Percentiles rank a stretch among this genome's conserved stretches.
Evolutionary conservation across 164 flowering plant species (phyloP).

Genomic region (Tetracentron sinense): DNA sequence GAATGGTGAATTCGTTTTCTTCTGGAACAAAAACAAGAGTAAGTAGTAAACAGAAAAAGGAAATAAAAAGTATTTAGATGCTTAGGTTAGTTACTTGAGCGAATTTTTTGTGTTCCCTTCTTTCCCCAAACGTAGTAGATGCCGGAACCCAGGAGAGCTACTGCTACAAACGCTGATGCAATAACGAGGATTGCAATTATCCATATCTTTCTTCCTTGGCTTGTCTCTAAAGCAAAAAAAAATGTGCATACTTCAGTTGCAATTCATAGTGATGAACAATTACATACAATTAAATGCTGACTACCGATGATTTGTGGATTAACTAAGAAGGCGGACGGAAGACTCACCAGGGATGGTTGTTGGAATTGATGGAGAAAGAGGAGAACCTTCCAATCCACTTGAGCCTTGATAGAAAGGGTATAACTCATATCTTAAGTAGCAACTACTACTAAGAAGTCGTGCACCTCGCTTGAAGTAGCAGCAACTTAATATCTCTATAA

Average conservation of each 20-base stretch:
- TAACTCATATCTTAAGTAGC: conserved; percentile 36
- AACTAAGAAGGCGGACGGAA: too few species aligned
- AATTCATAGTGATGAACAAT: too few species aligned
- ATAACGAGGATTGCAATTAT: conserved; percentile 4
- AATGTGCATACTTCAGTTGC: too few species aligned
- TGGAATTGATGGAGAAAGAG: not conserved
- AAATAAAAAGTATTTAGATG: not conserved
- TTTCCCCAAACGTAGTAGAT: conserved; percentile 1
- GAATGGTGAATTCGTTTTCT: not conserved
- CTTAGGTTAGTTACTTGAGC: not conserved
- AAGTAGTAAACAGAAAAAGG: not conserved
- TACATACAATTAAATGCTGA: too few species aligned
- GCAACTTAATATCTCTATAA: conserved; percentile 2
- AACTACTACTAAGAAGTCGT: conserved; percentile 28
- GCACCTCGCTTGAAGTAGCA: conserved; percentile 27
- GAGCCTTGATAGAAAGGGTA: conserved; percentile 18
- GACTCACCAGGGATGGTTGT: not conserved
- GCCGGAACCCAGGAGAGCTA: conserved; percentile 8
- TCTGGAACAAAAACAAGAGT: conserved; percentile 6
- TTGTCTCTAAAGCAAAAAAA: too few species aligned
- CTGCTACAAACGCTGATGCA: conserved; percentile 1
- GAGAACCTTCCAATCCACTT: not conserved
- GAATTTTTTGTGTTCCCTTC: conserved; percentile 2
- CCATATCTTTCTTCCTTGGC: not conserved
- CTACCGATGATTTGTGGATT: too few species aligned